Evolutionary conservation across 2,329 filamentous ascomycete species (phyloP).

Genomic region (Triangularia verruculosa): DNA sequence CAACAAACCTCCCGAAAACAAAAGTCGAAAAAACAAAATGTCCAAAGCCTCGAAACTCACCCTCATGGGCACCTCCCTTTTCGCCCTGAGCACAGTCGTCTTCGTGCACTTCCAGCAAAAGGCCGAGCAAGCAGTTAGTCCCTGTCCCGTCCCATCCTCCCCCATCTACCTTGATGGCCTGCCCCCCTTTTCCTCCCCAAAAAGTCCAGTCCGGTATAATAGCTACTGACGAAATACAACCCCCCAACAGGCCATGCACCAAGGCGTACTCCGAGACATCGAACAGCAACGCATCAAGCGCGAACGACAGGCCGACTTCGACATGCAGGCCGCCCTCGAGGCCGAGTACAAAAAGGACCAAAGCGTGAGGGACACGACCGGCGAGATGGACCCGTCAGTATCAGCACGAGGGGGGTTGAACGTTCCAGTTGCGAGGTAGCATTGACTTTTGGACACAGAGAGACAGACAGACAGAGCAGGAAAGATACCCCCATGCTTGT

Average conservation of each 20-base stretch:
- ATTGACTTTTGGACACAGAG: background rate
- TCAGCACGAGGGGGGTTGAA: background rate
- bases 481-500: background rate
- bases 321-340: conserved; percentile 82
- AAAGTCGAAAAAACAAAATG: conserved; percentile 54
- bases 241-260: conserved; percentile 79
- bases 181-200: background rate
- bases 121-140: conserved; percentile 74
- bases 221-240: too few relatives aligned
- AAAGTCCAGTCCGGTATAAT: too few relatives aligned
- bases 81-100: conserved; percentile 71
- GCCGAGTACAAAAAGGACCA: conserved; percentile 88
- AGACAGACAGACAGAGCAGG: background rate
- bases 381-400: conserved; percentile 15
- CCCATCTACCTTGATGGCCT: background rate
- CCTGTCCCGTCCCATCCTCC: background rate
- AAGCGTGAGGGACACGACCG: conserved; percentile 57
- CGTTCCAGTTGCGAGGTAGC: conserved; percentile 14
- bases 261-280: conserved; percentile 89
- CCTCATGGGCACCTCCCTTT: conserved; percentile 70
- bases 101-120: conserved; percentile 90
- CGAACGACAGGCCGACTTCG: conserved; percentile 91
- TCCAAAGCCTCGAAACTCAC: conserved; percentile 88
- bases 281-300: conserved; percentile 88
- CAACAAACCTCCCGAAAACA: background rate